These are phyloP conservation scores for Dioscorea zingiberensis DNA, from an alignment of 106 monocot species.

Conservation along the genomic window DNA sequence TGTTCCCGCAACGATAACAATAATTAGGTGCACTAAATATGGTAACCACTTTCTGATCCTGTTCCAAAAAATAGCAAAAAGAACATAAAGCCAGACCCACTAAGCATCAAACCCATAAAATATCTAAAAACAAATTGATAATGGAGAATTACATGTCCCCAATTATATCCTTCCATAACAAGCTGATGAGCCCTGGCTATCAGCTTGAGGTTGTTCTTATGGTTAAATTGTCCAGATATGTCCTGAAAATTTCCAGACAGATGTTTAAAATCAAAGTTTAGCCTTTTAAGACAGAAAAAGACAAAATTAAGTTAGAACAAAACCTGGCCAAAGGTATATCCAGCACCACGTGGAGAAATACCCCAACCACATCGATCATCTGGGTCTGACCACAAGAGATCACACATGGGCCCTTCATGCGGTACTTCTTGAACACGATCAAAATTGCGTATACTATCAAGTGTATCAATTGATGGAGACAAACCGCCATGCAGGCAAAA, in stretches of 20 bases:
- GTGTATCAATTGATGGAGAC: slow-evolving; percentile 95
- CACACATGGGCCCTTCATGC: slow-evolving; percentile 99
- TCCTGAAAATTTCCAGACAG: slow-evolving; percentile 52
- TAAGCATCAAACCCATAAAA: neutral
- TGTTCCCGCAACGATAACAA: no score
- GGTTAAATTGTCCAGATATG: slow-evolving; percentile 98
- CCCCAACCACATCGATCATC: slow-evolving; percentile 99
- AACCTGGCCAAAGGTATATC: no score
- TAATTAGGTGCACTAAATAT: slow-evolving; percentile 98
- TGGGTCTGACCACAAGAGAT: slow-evolving; percentile 97
- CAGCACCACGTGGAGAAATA: slow-evolving; percentile 96
- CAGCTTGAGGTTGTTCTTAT: no score
- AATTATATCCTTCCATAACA: no score
- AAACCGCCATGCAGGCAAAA: slow-evolving; percentile 98
- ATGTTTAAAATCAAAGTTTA: neutral
- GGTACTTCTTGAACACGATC: slow-evolving; percentile 99
- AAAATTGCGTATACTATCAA: slow-evolving; percentile 91
- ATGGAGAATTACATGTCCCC: slow-evolving; percentile 33
- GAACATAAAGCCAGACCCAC: neutral
- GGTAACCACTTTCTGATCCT: slow-evolving; percentile 98
- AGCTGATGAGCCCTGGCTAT: no score
- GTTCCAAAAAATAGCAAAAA: slow-evolving; percentile 3
- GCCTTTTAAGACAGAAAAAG: no score
- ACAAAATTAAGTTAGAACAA: neutral
- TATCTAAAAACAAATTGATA: neutral